Percentiles rank a stretch among this genome's conserved stretches.
phyloP scores from a whole-genome alignment of 495 filamentous ascomycete species.

The Bombardia bombarda region DNA sequence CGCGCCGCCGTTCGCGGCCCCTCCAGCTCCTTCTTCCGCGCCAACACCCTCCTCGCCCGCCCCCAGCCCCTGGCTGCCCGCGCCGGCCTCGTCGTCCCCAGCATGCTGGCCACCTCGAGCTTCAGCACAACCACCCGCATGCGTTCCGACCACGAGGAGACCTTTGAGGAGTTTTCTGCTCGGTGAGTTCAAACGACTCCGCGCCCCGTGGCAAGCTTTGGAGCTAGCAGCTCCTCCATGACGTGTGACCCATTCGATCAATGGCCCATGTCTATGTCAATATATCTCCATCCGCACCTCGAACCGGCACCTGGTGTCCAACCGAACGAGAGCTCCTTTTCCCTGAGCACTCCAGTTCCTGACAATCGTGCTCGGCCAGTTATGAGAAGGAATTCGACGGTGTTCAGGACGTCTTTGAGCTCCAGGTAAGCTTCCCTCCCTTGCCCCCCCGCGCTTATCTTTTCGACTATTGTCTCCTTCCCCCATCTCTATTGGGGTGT shows the following conservation, averaged over 20 bases:
- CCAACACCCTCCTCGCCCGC: constrained; percentile 52
- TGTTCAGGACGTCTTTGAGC: constrained; percentile 98
- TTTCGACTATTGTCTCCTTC: too few relatives aligned
- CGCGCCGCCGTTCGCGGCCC: constrained; percentile 62
- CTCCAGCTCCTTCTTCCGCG: constrained; percentile 53
- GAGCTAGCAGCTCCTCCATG: constrained; percentile 12
- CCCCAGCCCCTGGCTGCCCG: constrained; percentile 36
- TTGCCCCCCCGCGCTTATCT: background rate
- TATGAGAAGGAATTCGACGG: constrained; percentile 98
- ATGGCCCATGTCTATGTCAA: too few relatives aligned
- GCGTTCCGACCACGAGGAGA: constrained; percentile 69
- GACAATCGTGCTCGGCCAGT: constrained; percentile 42
- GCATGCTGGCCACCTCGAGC: constrained; percentile 42
- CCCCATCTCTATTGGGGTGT: too few relatives aligned
- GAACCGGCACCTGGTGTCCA: too few relatives aligned
- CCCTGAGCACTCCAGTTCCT: constrained; percentile 15
- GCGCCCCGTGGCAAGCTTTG: constrained; percentile 10
- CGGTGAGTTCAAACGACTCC: constrained; percentile 55
- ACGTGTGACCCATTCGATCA: too few relatives aligned
- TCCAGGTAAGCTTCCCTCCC: constrained; percentile 64
- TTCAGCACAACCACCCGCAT: constrained; percentile 61
- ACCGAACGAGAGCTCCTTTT: background rate
- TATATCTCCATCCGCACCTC: too few relatives aligned
- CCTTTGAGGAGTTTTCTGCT: constrained; percentile 96
- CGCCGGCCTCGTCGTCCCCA: constrained; percentile 31